These are phyloP conservation scores for Phytophthora hybrid DNA, from an alignment of 352 stramenopile species.

Conservation along the genomic window DNA sequence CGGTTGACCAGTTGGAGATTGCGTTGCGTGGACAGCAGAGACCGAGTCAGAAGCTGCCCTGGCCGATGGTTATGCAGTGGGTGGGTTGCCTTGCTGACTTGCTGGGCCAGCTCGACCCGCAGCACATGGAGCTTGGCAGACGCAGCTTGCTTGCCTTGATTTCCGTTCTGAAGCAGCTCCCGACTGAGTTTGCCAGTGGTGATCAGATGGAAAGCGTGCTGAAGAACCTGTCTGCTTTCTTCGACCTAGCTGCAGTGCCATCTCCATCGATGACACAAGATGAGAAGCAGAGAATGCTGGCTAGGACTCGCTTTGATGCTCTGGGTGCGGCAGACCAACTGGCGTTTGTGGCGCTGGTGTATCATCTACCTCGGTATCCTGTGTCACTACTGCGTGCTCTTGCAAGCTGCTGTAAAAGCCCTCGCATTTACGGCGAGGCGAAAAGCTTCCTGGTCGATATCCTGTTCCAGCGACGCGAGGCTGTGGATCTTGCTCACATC, in stretches of 20 bases:
- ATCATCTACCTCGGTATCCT: constrained; percentile 78
- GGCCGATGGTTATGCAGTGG: constrained; percentile 78
- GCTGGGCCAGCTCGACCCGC: constrained; percentile 62
- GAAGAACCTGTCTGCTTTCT: constrained; percentile 69
- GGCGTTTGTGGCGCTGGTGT: constrained; percentile 76
- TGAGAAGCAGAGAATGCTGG: constrained; percentile 36
- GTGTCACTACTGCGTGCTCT: constrained; percentile 73
- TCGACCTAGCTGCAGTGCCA: constrained; percentile 52
- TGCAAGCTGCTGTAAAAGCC: constrained; percentile 80
- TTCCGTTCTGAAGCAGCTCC: constrained; percentile 81
- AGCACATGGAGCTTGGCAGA: constrained; percentile 68
- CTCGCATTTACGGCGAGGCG: constrained; percentile 61
- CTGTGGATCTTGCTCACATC: constrained; percentile 75
- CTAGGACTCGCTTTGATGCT: constrained; percentile 61
- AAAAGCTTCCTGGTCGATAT: constrained; percentile 90
- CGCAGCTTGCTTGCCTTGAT: constrained; percentile 75
- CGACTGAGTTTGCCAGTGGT: constrained; percentile 50
- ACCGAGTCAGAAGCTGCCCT: constrained; percentile 43
- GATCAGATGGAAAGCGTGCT: constrained; percentile 66
- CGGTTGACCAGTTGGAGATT: constrained; percentile 64
- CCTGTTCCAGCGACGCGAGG: constrained; percentile 67
- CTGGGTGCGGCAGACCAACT: constrained; percentile 63
- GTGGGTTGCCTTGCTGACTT: constrained; percentile 72
- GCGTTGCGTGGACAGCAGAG: constrained; percentile 44
- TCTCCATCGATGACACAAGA: constrained; percentile 35